Evolutionary conservation across 352 stramenopile genomes (phyloP), one percentile per base, ranked within the genome.

Genomic region (Phytophthora europaea): DNA sequence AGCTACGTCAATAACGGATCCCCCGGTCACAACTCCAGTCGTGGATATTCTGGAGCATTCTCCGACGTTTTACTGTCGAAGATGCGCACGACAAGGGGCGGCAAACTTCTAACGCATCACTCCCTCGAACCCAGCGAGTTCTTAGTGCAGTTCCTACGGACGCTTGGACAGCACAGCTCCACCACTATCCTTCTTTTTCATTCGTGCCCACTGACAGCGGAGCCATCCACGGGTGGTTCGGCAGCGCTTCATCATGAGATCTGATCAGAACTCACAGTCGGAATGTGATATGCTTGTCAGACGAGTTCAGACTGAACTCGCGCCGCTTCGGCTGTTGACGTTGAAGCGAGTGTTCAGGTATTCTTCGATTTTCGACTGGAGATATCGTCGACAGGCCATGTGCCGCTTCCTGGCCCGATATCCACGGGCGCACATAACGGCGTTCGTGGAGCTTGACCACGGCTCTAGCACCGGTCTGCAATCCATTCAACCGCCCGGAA

Each of bases 291-390:
- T 48, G 57, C 45, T 53, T 52, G 59, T 60, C 60, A 70, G 51
- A 40, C 54, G 51, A 26, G 45, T 63, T 59, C 56, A 65, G 52
- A 16, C 31, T 40, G 28, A 34, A 20, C 16, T 58, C 33, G 45
- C 23, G 31, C 45, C 59, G 22, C 66, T 65, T 69, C 16, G 31
- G 38, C 38, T 12, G 16, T 23, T 16, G 58, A 47, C 22, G 28
- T 54, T 54, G 26, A 65, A 54, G 43, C 16, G 43, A 33, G 28
- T 36, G 45, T 57, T 55, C 23, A 28, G 45, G 2, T 4, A 43
- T 8, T 55, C 60, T 75, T 75, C 67, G 67, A 74, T 58, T 70
- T 70, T 70, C 56, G 57, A 76, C 63, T 67, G 62, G 62, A 70
- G 45, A 63, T 64, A 63, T 61, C 53, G 13, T 61, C 50, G 45